Evolutionary conservation across 257 asterid species (phyloP).

Genomic region (Solanum sitiens): DNA sequence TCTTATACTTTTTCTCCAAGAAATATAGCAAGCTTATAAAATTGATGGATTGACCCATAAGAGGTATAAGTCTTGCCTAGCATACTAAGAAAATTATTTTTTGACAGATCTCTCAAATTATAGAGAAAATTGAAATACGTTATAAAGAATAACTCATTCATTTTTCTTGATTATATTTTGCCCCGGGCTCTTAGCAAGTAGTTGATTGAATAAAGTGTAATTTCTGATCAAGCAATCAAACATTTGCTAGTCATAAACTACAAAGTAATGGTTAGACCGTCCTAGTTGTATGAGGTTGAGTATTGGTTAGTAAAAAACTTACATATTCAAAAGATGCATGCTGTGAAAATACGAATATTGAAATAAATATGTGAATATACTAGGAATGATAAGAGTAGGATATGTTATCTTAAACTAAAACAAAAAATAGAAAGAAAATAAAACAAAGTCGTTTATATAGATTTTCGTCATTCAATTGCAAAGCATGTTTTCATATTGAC

Average conservation of each 20-base stretch:
- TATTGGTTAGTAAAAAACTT: too few relatives aligned
- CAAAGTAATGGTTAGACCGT: neutral
- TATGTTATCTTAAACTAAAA: neutral
- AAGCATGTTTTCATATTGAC: neutral
- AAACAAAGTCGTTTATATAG: neutral
- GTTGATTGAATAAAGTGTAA: neutral
- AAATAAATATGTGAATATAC: neutral
- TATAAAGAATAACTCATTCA: neutral
- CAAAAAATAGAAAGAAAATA: neutral
- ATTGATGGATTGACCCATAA: neutral
- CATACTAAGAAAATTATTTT: neutral
- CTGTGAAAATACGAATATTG: too few relatives aligned
- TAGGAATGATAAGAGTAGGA: too few relatives aligned
- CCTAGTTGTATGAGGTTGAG: neutral
- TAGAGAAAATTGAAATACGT: neutral
- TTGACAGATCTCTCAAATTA: neutral
- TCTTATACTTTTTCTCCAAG: neutral
- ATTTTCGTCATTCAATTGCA: neutral
- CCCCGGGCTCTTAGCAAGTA: neutral
- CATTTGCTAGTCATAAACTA: too few relatives aligned
- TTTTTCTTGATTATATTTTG: neutral
- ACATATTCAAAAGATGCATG: neutral
- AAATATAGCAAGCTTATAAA: neutral
- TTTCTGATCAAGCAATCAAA: neutral
- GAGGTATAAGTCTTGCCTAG: neutral